phyloP scores from a whole-genome alignment of 169 alveolate species.

The Plasmodium berghei region DNA sequence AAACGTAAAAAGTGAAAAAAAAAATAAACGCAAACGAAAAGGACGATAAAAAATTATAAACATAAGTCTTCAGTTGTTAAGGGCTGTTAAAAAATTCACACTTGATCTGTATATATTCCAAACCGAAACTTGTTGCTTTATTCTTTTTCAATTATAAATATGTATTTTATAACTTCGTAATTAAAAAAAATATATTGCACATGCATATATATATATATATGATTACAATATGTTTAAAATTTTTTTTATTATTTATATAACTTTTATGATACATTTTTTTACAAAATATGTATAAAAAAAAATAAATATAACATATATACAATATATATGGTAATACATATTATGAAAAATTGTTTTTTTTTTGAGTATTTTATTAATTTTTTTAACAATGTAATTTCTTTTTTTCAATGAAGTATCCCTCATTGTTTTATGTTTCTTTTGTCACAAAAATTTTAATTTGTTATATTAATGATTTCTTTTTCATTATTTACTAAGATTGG shows the following conservation, averaged over 20 bases:
- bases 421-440: too few species aligned
- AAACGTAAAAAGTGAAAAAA: not conserved
- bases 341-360: not conserved
- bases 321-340: not conserved
- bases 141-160: constrained; percentile 15
- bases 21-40: not conserved
- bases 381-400: too few species aligned
- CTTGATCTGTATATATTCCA: not conserved
- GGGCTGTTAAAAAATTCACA: constrained; percentile 20
- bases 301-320: constrained; percentile 8
- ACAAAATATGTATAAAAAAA: not conserved
- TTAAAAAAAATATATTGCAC: not conserved
- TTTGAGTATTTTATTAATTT: not conserved
- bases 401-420: too few species aligned
- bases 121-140: constrained; percentile 8
- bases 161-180: constrained; percentile 8
- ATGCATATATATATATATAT: not conserved
- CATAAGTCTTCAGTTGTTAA: constrained; percentile 2
- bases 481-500: too few species aligned
- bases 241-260: not conserved
- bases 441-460: too few species aligned
- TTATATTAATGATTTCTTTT: too few species aligned
- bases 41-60: constrained; percentile 11
- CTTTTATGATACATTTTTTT: constrained; percentile 19
- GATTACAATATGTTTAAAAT: constrained; percentile 1